A percentile compares a stretch with the other conserved stretches of the same genome.
These are phyloP conservation scores for Rhizopogon rudus DNA, from an alignment of 768 basidiomycete species.

Conservation along the genomic window DNA sequence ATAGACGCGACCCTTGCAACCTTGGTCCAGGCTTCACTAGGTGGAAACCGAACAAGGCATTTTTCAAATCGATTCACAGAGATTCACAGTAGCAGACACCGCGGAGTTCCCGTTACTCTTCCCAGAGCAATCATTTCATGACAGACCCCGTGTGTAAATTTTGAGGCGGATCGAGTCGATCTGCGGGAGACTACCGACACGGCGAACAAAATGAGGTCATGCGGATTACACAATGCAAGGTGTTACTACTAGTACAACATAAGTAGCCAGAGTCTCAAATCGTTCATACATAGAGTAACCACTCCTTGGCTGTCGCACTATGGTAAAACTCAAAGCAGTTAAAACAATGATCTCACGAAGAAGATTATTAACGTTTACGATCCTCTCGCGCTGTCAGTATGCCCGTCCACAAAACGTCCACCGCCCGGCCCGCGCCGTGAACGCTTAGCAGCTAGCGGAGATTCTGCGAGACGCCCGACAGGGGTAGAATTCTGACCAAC, in stretches of 20 bases:
- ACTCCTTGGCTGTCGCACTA: neutral
- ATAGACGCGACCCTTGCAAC: neutral
- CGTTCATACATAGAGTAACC: neutral
- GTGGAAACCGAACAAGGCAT: neutral
- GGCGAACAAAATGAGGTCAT: too few relatives aligned
- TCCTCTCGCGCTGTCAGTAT: conserved; percentile 5
- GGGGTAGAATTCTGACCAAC: conserved; percentile 34
- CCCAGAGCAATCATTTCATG: conserved; percentile 2
- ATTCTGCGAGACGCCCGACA: conserved; percentile 20
- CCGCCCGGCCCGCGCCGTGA: conserved; percentile 10
- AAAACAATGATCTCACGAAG: neutral
- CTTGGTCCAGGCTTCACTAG: neutral
- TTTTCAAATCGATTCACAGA: neutral
- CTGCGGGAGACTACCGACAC: too few relatives aligned
- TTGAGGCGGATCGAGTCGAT: too few relatives aligned
- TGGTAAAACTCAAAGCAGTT: neutral
- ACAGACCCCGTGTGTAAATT: neutral
- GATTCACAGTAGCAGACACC: neutral
- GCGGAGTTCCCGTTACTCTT: neutral
- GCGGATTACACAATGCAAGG: too few relatives aligned
- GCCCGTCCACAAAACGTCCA: conserved; percentile 3
- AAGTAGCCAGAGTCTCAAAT: neutral
- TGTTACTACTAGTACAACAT: too few relatives aligned
- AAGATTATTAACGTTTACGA: neutral
- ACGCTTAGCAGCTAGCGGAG: conserved; percentile 24